Evolutionary conservation across 2,329 filamentous ascomycete genomes (phyloP).

Genomic region (Chlorencoelia australis): DNA sequence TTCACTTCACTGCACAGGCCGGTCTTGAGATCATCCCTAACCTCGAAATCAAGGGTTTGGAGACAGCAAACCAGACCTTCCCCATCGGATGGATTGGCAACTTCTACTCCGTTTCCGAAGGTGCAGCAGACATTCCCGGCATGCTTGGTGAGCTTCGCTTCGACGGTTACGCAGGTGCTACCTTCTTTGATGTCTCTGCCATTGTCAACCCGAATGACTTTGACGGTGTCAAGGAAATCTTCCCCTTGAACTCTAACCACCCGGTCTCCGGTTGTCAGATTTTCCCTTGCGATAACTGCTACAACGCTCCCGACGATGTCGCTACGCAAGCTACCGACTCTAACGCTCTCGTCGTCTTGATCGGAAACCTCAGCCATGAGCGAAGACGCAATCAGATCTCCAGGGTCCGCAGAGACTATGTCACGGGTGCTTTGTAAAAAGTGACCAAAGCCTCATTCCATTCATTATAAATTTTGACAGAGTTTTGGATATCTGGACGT

Average conservation of each 20-base stretch:
- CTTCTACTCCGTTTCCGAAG: constrained; percentile 36
- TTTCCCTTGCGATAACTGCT: constrained; percentile 44
- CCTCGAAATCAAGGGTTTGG: constrained; percentile 16
- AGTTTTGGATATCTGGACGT: no score
- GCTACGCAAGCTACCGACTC: constrained; percentile 43
- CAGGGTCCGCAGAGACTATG: no score
- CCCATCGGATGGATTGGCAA: constrained; percentile 34
- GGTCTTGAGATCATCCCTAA: constrained; percentile 12
- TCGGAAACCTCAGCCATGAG: constrained; percentile 19
- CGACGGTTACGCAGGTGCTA: constrained; percentile 37
- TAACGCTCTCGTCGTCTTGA: constrained; percentile 37
- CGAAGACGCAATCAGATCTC: no score
- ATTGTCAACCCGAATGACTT: constrained; percentile 42
- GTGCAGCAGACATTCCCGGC: constrained; percentile 33
- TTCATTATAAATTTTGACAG: no score
- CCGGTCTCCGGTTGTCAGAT: constrained; percentile 40
- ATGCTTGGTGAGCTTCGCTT: constrained; percentile 45
- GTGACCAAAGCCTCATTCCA: no score
- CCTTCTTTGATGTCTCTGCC: constrained; percentile 49
- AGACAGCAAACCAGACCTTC: constrained; percentile 30
- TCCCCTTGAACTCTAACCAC: constrained; percentile 30
- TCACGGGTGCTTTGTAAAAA: no score
- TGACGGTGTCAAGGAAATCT: constrained; percentile 45
- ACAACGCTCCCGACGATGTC: constrained; percentile 44
- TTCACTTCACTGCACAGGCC: constrained; percentile 22